Base-by-base conservation (phyloP, 176 grass and related monocot genomes). In the Musa itinerans region DNA sequence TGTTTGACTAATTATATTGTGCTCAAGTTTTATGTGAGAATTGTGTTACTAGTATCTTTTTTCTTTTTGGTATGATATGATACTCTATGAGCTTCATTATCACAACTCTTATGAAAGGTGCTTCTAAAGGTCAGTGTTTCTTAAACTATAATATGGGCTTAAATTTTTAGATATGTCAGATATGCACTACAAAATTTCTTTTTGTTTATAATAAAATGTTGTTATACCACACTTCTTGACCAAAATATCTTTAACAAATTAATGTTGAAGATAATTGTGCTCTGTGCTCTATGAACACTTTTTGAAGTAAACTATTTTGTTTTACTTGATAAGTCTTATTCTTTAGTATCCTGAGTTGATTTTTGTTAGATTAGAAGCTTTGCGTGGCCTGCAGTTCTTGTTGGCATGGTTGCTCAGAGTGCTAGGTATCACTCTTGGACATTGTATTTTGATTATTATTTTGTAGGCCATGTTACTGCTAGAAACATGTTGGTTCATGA, bases 371-470 rank as follows among this genome's bases (percentile, higher is more conserved):
- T 98, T 63, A 86, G 94, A 83, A 86, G 88, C 52, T 98, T 93
- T 22, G 90, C 94, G 75, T 98, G 94, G 94, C 94, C 94, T 85
- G 94, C 94, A 53, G 77, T 98, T 79, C 90, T 98, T 79, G 88
- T 98, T 85, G 94, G 94, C 34, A 79, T 98, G 89, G 94, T 98
- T 84, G 94, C 94, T 82, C 94, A 98, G 87, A 98, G 94, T 93
- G 94, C 94, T 76, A 98, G 94, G 94, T 98, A 92, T 53, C 63
- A 64, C 74, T 26, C 76, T 50, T 64, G 19, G 53, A 8, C 14
- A 63, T 79, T 73, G 19, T 59, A 84, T 73, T 58, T 77, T 19
- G 81, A 59, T 78, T 53, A 25, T 53, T 59, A n/a, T 59, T 8
- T 14, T 9, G 10, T 29, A 69, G 16, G 24, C 22, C 2, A 73